Conservation (phyloP, 2,329 filamentous ascomycete genomes). For the Rasamsonia emersonii region DNA sequence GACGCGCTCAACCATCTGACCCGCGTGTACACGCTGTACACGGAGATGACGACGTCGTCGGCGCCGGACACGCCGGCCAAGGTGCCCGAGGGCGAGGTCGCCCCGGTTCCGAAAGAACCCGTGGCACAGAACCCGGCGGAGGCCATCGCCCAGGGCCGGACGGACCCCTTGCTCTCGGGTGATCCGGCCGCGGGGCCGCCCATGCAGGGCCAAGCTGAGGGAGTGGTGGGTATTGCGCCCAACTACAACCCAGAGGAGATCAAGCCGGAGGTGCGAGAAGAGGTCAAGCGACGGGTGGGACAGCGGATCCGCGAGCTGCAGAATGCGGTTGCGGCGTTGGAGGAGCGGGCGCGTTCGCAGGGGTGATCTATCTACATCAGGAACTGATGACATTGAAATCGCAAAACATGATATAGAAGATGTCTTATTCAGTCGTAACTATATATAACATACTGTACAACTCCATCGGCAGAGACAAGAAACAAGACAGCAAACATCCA, state of each 20-base stretch:
- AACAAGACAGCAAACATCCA: no score
- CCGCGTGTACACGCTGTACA: conserved; percentile 28
- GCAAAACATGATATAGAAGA: not conserved
- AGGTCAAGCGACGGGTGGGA: conserved; percentile 37
- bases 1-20: conserved; percentile 35
- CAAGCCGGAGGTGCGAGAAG: conserved; percentile 24
- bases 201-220: conserved; percentile 5
- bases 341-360: conserved; percentile 31
- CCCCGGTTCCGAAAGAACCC: conserved; percentile 2
- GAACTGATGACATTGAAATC: not conserved
- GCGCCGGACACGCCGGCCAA: conserved; percentile 1
- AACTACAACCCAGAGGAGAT: conserved; percentile 24
- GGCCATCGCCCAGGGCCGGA: conserved; percentile 5
- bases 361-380: not conserved
- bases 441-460: not conserved
- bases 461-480: no score
- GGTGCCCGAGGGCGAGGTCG: not conserved
- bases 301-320: conserved; percentile 39
- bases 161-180: conserved; percentile 4
- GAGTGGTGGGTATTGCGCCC: conserved; percentile 21
- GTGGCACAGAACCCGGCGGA: conserved; percentile 4
- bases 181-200: conserved; percentile 4
- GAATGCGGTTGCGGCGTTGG: conserved; percentile 34
- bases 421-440: not conserved
- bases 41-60: conserved; percentile 9